Evolutionary conservation across 2,329 filamentous ascomycete species (phyloP), one percentile per base, ranked within the genome.

Genomic region (Fusarium sp.): DNA sequence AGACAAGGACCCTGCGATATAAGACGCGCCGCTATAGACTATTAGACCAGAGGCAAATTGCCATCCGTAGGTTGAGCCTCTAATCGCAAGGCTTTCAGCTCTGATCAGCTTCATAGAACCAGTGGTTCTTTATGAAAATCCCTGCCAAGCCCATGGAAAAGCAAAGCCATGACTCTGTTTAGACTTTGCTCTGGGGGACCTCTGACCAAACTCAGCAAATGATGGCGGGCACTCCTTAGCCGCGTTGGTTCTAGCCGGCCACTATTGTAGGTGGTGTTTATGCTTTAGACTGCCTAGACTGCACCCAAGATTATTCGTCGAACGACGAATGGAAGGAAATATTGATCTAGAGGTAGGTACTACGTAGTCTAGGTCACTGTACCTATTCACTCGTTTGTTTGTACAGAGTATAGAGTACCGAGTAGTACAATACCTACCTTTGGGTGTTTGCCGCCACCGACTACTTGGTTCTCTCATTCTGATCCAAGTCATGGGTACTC

Each of bases 151-250:
- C 28, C 19, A 19, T 34, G 56, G 26, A 28, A 59, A 40, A 36
- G 21, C 7, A 62, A 62, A 63, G 50, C 65, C 63, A 66, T 66
- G 65, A 66, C 65, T 69, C 65, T 62, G 32, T 46, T 52, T 54
- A 39, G 34, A 23, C 36, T 43, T 65, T 47, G 53, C 65, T 68
- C 57, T 62, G 19, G 21, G 39, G 21, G 30, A 30, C 36, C 32
- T 53, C 43, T 48, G 42, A 30, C 39, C 47, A 32, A 26, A 43
- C 14, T 43, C 43, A 57, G 57, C 44, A 66, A 68, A 68, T 68
- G 51, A 68, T 66, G 55, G 49, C 65, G 46, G 49, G 47, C 32
- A 23, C 30, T 39, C 11, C 26, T 64, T 60, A 39, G 46, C 65
- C 65, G 64, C 28, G 52, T 67, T 68, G 39, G 65, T 28, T 56